These are phyloP conservation scores for Nematodospora anomalae DNA, from an alignment of 1,139 yeast genomes.

Conservation along the genomic window DNA sequence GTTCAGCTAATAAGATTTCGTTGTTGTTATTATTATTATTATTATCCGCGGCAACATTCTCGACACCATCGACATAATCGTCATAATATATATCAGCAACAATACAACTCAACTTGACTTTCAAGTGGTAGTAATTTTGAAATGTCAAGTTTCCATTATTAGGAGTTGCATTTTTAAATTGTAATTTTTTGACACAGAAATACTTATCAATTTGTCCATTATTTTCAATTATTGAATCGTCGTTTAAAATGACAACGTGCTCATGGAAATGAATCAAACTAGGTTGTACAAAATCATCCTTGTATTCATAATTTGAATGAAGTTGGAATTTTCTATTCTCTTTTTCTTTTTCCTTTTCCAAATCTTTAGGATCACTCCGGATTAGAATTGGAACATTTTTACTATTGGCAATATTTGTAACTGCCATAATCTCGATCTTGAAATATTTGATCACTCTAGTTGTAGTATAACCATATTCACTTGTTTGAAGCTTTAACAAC, in stretches of 20 bases:
- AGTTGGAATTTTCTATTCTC: constrained; percentile 18
- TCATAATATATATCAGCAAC: constrained; percentile 47
- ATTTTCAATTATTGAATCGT: constrained; percentile 20
- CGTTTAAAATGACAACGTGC: constrained; percentile 34
- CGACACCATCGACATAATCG: constrained; percentile 38
- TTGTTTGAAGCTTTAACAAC: constrained; percentile 33
- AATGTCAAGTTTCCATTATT: constrained; percentile 59
- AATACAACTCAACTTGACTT: constrained; percentile 44
- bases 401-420: constrained; percentile 31
- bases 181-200: constrained; percentile 45
- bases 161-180: constrained; percentile 64
- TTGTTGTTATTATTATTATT: constrained; percentile 23
- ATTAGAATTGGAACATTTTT: constrained; percentile 35
- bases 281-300: constrained; percentile 24
- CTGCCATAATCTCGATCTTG: constrained; percentile 41
- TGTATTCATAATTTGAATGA: constrained; percentile 13
- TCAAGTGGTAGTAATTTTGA: constrained; percentile 57
- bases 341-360: constrained; percentile 26
- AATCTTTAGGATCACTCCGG: constrained; percentile 19
- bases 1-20: constrained; percentile 35
- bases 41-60: constrained; percentile 10
- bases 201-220: constrained; percentile 33
- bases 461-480: constrained; percentile 36
- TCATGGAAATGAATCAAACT: constrained; percentile 24
- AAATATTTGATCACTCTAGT: constrained; percentile 42